Evolutionary conservation across 306 rosid genomes (phyloP), one percentile per base, ranked within the genome.

Genomic region (Glycine latifolia): DNA sequence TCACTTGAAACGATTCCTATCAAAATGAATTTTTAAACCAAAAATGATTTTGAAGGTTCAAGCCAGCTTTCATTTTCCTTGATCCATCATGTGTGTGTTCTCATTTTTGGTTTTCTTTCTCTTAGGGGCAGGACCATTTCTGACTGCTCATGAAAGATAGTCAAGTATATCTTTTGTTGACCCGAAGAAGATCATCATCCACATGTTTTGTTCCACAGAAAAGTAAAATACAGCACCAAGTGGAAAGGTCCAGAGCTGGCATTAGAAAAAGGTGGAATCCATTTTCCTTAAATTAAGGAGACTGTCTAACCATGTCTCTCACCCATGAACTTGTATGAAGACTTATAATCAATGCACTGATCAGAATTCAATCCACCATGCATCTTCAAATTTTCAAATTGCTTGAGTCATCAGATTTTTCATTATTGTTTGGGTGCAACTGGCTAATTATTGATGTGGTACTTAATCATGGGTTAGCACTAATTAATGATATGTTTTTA

Each of bases 251-350:
- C 3, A 35, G 39, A 35, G 39, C 39, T 35, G 39, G 39, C 39
- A 35, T 35, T 35, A 4, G 39, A 35, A 35, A 35, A 35, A 35
- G 39, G 3, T 35, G 39, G 4, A 35, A 35, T 35, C 3, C 39
- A 35, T 35, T 35, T 35, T 35, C 39, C 39, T 15, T 5, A 16
- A 5, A 1, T 14, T 53, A 41, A 41, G 44, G 44, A 41, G 7
- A 41, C 44, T 75, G 73, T 84, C 83, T 63, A 53, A 11, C 46
- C n/a, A 52, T 75, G 13, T 80, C 54, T 69, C 81, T 84, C 43
- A 8, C 75, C 63, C 31, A 78, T 81, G 81, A 37, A 83, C 43
- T 85, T 17, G 3, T 16, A 7, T 67, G 62, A 74, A 63, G 61
- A 41, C 60, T 49, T 62, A 44, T 12, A 20, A 17, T 39, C 14